Percentiles rank a stretch among this genome's conserved stretches.
Conservation (phyloP, 208 protist genomes). For the Trypanosoma cruzi region DNA sequence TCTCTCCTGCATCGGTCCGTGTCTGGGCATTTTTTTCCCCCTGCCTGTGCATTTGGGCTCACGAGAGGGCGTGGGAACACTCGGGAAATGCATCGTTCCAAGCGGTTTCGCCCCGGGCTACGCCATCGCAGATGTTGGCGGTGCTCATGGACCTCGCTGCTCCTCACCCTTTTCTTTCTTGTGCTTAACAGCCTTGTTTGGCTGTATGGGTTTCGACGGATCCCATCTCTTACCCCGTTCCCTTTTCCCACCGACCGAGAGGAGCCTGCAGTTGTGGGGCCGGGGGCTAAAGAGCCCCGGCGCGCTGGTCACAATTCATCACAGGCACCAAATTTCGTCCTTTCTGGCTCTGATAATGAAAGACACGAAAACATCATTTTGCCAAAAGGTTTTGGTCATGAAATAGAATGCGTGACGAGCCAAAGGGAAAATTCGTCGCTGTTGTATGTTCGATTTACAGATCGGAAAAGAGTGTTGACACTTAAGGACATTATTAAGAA, state of each 20-base stretch:
- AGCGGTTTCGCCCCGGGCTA: not conserved
- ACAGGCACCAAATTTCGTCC: not conserved
- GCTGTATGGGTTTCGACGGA: not conserved
- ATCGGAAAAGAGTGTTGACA: slow-evolving; percentile 5
- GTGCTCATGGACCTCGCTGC: not conserved
- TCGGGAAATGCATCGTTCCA: slow-evolving; percentile 12
- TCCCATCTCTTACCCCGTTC: not conserved
- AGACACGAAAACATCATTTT: not conserved
- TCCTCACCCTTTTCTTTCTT: slow-evolving; percentile 8
- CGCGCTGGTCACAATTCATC: not conserved
- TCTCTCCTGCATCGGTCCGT: no score
- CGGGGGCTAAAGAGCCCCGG: not conserved
- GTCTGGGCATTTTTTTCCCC: not conserved
- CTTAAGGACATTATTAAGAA: slow-evolving; percentile 24
- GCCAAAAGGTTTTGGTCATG: not conserved
- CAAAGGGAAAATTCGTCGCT: slow-evolving; percentile 3
- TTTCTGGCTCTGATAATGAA: not conserved
- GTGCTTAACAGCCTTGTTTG: slow-evolving; percentile 8
- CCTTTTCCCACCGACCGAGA: not conserved
- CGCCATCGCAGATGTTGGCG: not conserved
- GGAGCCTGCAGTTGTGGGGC: not conserved
- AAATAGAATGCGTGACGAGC: not conserved
- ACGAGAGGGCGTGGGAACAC: not conserved
- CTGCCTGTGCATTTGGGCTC: not conserved
- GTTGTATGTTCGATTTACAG: slow-evolving; percentile 15